Evolutionary conservation across 768 basidiomycete species (phyloP).

Genomic region (Clitopilus passeckerianus): DNA sequence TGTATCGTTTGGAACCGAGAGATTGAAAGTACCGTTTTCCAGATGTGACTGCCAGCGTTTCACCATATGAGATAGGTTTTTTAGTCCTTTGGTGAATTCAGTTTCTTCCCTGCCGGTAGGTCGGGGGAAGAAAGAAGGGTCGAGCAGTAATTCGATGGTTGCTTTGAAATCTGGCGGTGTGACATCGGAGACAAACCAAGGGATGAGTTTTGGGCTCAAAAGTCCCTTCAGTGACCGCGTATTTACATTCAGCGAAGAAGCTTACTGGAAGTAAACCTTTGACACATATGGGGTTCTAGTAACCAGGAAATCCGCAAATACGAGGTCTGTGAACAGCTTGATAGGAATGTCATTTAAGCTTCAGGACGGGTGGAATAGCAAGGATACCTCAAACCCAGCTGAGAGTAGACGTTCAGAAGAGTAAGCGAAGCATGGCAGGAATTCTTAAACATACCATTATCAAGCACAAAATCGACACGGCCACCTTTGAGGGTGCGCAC

Average conservation of each 20-base stretch:
- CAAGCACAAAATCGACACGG: conserved; percentile 82
- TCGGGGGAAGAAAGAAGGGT: conserved; percentile 55
- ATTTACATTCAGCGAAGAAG: conserved; percentile 8
- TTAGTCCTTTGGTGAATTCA: conserved; percentile 4
- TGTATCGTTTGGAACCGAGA: conserved; percentile 63
- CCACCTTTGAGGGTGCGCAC: conserved; percentile 49
- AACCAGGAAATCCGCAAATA: conserved; percentile 90
- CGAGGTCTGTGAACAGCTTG: conserved; percentile 88
- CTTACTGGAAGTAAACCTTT: conserved; percentile 87
- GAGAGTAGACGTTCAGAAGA: conserved; percentile 2
- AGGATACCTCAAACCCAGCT: conserved; percentile 87
- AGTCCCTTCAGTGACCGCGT: too few species aligned
- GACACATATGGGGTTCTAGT: conserved; percentile 82
- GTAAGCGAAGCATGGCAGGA: not conserved
- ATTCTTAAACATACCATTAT: conserved; percentile 61
- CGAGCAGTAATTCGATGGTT: conserved; percentile 53
- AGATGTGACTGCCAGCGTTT: conserved; percentile 71
- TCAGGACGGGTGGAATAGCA: not conserved
- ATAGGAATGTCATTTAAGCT: not conserved
- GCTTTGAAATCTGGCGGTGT: conserved; percentile 77
- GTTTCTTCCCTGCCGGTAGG: conserved; percentile 18
- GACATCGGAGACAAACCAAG: conserved; percentile 97
- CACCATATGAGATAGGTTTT: conserved; percentile 56
- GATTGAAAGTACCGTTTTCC: conserved; percentile 60
- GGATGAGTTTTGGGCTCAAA: conserved; percentile 82